Base-by-base conservation (phyloP, 2,329 filamentous ascomycete genomes). In the Lojkania enalia region DNA sequence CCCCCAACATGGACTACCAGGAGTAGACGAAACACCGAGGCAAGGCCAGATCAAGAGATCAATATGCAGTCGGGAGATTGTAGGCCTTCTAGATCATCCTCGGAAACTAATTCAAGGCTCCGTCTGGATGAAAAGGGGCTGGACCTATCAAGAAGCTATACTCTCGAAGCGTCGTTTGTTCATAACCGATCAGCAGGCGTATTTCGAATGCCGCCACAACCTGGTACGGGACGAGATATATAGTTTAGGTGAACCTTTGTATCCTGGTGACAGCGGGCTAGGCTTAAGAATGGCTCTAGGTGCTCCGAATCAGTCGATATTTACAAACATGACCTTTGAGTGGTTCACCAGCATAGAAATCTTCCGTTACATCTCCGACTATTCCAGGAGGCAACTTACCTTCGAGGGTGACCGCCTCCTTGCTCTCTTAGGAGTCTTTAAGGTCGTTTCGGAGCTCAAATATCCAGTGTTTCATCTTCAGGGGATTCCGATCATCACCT, bases 71-170 rank as follows among this genome's bases (percentile, higher is more conserved):
- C n/a, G n/a, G n/a, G n/a, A n/a, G n/a, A n/a, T n/a, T n/a, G n/a
- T n/a, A n/a, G n/a, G n/a, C n/a, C n/a, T n/a, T n/a, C n/a, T n/a
- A n/a, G n/a, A n/a, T n/a, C n/a, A n/a, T n/a, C n/a, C n/a, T n/a
- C n/a, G n/a, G n/a, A n/a, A n/a, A n/a, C n/a, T n/a, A n/a, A n/a
- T n/a, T n/a, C 7, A 33, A 15, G 16, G 21, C 30, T 13, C 44
- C 23, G 19, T 48, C 41, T 39, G 36, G 36, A 15, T 13, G n/a
- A 39, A 9, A 15, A 19, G 36, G 5, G 36, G 36, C 5, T 39
- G 36, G 36, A 39, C 36, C 5, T 39, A 39, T 27, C 36, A 29
- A 19, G 36, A 39, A 27, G 36, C 20, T 6, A 23, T 39, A 5
- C 36, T 39, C n/a, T 39, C 36, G 25, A 13, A 15, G n/a, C 13